Percentiles rank a stretch among this genome's conserved stretches.
Evolutionary conservation across 441 rosid species (phyloP).

Genomic region (Bruguiera hainesii): DNA sequence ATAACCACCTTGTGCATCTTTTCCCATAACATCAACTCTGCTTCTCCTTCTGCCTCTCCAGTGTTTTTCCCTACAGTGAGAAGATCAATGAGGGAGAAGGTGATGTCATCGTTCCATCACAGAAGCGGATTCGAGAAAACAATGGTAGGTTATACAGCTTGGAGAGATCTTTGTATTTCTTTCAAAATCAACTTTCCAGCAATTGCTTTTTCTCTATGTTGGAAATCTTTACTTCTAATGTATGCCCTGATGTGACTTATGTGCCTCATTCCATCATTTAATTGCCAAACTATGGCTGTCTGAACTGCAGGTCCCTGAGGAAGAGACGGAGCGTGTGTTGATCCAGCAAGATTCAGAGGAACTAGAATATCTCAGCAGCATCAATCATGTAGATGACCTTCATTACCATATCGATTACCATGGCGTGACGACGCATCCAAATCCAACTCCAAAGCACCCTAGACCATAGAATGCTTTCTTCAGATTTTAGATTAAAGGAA

Average conservation of each 20-base stretch:
- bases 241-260: not conserved
- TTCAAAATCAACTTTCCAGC: not conserved
- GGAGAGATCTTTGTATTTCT: not conserved
- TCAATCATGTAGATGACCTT: constrained; percentile 20
- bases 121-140: constrained; percentile 1
- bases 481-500: constrained; percentile 2
- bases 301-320: constrained; percentile 33
- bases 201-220: not conserved
- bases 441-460: constrained; percentile 57
- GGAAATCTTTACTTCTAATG: not conserved
- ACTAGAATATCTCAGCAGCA: constrained; percentile 13
- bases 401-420: constrained; percentile 52
- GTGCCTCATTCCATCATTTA: not conserved
- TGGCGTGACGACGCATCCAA: constrained; percentile 59
- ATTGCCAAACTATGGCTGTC: not conserved
- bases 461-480: constrained; percentile 27
- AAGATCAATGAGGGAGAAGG: constrained; percentile 26
- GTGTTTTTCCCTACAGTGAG: constrained; percentile 17
- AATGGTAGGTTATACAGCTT: constrained; percentile 22
- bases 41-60: constrained; percentile 20
- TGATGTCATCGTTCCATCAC: constrained; percentile 16
- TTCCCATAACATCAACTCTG: constrained; percentile 10
- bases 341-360: constrained; percentile 12
- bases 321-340: constrained; percentile 9
- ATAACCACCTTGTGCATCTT: constrained; percentile 23